These are phyloP conservation scores for Penicillium macrosclerotiorum DNA, from an alignment of 495 filamentous ascomycete genomes.

Conservation along the genomic window DNA sequence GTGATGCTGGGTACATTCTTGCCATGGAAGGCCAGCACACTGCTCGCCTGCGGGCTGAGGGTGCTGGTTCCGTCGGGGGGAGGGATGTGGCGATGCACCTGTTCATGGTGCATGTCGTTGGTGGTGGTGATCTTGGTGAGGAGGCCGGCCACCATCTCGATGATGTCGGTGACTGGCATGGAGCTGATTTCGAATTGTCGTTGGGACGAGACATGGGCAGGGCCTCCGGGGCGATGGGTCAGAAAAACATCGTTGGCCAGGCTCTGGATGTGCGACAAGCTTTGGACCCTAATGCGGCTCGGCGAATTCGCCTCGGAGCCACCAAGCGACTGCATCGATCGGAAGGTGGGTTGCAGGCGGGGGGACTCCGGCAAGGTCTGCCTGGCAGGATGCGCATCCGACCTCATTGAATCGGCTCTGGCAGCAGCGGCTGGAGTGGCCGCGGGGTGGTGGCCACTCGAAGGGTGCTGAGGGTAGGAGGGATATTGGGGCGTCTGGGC, in stretches of 20 bases:
- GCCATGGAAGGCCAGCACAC: conserved; percentile 97
- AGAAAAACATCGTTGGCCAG: conserved; percentile 74
- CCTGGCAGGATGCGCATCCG: conserved; percentile 11
- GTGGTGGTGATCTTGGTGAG: conserved; percentile 97
- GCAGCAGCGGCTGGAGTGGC: too few relatives aligned
- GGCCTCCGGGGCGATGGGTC: conserved; percentile 44
- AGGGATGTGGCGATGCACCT: conserved; percentile 68
- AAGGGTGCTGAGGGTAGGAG: conserved; percentile 5
- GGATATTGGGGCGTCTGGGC: conserved; percentile 16
- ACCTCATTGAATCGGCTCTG: conserved; percentile 14
- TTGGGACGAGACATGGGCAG: conserved; percentile 47
- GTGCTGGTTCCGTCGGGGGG: conserved; percentile 60
- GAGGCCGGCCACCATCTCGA: conserved; percentile 99
- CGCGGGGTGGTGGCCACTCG: conserved; percentile 14
- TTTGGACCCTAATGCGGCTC: conserved; percentile 75
- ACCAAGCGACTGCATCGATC: conserved; percentile 47
- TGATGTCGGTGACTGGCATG: conserved; percentile 97
- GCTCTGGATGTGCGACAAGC: conserved; percentile 85
- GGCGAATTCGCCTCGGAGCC: conserved; percentile 63
- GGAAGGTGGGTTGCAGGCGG: conserved; percentile 50
- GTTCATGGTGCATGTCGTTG: conserved; percentile 91
- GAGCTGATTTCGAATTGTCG: conserved; percentile 89
- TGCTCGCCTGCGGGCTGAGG: conserved; percentile 77
- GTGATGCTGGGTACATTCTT: conserved; percentile 98
- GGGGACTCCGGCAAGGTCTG: conserved; percentile 51